Evolutionary conservation across 495 filamentous ascomycete species (phyloP).

Genomic region (Daldinia grandis): DNA sequence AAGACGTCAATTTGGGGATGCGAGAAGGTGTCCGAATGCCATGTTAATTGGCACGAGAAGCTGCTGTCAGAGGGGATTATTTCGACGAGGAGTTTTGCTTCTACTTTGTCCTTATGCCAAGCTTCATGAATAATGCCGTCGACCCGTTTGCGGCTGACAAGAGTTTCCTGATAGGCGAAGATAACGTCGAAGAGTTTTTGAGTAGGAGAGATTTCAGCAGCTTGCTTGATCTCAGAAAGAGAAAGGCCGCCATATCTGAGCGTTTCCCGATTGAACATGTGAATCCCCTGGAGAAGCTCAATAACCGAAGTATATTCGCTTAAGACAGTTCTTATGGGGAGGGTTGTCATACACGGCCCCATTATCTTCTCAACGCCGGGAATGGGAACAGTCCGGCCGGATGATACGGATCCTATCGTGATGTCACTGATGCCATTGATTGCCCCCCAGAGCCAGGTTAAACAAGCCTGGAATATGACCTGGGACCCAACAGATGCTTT

Average conservation of each 20-base stretch:
- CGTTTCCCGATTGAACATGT: conserved; percentile 66
- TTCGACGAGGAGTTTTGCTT: conserved; percentile 77
- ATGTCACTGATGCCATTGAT: conserved; percentile 72
- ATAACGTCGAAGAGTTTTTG: conserved; percentile 71
- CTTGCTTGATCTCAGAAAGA: conserved; percentile 71
- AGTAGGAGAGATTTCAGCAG: conserved; percentile 56
- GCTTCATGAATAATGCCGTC: conserved; percentile 54
- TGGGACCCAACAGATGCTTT: conserved; percentile 55
- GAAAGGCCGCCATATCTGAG: conserved; percentile 66
- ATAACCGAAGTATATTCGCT: conserved; percentile 55
- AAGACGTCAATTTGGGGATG: conserved; percentile 60
- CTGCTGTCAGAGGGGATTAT: conserved; percentile 65
- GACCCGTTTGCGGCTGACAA: conserved; percentile 50
- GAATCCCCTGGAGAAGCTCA: conserved; percentile 68
- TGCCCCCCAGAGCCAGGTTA: conserved; percentile 68
- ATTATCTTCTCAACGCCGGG: conserved; percentile 71
- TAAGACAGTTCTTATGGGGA: conserved; percentile 70
- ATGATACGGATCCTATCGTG: conserved; percentile 77
- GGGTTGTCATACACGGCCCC: conserved; percentile 74
- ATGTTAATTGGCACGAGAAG: conserved; percentile 66
- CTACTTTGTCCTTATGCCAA: conserved; percentile 69
- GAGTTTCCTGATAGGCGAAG: conserved; percentile 79
- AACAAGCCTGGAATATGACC: conserved; percentile 73
- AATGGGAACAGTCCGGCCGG: conserved; percentile 74
- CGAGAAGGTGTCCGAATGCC: conserved; percentile 49